Evolutionary conservation across 257 asterid genomes (phyloP).

Genomic region (Petunia secreta): DNA sequence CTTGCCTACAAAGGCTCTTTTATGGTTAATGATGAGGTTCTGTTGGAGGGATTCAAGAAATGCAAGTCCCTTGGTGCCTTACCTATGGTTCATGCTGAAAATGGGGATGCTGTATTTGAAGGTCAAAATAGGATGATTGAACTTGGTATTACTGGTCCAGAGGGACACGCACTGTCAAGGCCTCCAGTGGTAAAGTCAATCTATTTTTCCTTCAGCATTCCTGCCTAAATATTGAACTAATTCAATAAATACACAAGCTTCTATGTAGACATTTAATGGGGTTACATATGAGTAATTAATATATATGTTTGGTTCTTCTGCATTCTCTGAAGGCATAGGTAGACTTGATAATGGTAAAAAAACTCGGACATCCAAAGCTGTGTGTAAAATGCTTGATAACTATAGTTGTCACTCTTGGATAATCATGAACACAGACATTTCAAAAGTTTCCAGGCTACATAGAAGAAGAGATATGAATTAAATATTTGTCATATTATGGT

Average conservation of each 20-base stretch:
- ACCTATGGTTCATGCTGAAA: conserved; percentile 98
- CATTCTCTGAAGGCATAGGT: background rate
- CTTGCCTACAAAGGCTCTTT: conserved; percentile 93
- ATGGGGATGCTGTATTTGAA: conserved; percentile 96
- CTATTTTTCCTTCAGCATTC: background rate
- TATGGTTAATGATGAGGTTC: conserved; percentile 84
- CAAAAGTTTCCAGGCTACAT: background rate
- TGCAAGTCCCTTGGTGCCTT: conserved; percentile 97
- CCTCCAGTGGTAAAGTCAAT: conserved; percentile 70
- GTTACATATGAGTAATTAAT: conserved; percentile 4
- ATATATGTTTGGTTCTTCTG: background rate
- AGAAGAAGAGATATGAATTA: background rate
- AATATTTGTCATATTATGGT: background rate
- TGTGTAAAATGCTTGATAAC: background rate
- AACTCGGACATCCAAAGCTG: background rate
- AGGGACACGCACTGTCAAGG: conserved; percentile 97
- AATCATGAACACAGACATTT: conserved; percentile 1
- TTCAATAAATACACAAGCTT: background rate
- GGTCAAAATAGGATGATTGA: conserved; percentile 89
- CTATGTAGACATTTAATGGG: background rate
- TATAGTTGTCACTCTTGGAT: conserved; percentile 15
- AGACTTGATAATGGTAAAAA: background rate
- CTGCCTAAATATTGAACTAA: background rate
- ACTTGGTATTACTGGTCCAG: conserved; percentile 95
- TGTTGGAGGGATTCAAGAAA: conserved; percentile 89